Evolutionary conservation across 768 basidiomycete species (phyloP).

Genomic region (Suillus fuscotomentosus): DNA sequence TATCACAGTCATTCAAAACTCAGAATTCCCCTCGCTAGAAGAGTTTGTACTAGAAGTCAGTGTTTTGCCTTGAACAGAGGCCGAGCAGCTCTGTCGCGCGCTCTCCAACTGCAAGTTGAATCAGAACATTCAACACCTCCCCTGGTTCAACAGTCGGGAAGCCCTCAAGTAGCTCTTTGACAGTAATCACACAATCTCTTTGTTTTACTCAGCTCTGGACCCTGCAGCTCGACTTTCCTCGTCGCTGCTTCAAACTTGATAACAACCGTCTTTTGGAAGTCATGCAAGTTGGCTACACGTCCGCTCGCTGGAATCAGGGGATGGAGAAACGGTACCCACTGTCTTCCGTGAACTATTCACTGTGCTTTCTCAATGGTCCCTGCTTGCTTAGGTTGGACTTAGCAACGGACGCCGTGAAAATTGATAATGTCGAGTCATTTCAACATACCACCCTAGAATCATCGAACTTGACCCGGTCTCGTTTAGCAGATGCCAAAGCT

Average conservation of each 20-base stretch:
- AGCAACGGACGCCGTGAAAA: neutral
- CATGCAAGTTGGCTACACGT: neutral
- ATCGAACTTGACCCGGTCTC: neutral
- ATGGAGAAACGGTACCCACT: neutral
- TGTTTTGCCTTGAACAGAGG: neutral
- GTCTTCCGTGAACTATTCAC: neutral
- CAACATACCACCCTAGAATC: neutral
- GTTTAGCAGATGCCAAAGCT: neutral
- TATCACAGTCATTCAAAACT: neutral
- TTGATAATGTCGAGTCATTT: neutral
- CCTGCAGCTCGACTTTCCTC: neutral
- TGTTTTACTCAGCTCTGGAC: neutral
- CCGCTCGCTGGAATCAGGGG: neutral
- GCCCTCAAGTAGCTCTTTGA: neutral
- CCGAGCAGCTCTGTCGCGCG: neutral
- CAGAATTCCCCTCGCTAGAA: neutral
- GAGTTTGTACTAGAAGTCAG: neutral
- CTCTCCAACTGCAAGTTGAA: neutral
- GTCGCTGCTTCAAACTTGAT: neutral
- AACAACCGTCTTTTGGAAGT: neutral
- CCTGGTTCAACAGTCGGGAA: neutral
- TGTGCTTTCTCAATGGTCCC: neutral
- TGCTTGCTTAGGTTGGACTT: neutral
- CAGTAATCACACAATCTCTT: neutral
- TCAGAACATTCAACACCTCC: neutral